Percentiles rank a stretch among this genome's conserved stretches.
Evolutionary conservation across 371 early-diverging fungal genomes (phyloP).

Genomic region (Mortierella sp.): DNA sequence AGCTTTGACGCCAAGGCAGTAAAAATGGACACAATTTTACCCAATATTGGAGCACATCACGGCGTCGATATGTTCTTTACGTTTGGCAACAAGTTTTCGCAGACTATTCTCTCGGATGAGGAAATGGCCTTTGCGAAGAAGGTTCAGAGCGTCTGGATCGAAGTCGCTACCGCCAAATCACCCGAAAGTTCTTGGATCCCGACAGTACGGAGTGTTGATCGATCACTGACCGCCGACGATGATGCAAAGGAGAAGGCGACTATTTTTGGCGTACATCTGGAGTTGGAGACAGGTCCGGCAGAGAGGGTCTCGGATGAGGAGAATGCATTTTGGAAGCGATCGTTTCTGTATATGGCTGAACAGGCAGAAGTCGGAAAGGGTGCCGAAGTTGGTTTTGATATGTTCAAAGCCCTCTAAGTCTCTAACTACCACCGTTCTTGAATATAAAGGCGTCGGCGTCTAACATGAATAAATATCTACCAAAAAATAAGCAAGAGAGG

Average conservation of each 20-base stretch:
- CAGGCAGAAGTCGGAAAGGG: background rate
- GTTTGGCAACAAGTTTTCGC: background rate
- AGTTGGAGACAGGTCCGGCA: background rate
- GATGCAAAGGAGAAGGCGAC: conserved; percentile 1
- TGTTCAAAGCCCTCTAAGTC: background rate
- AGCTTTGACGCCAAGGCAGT: conserved; percentile 5
- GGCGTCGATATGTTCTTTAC: conserved; percentile 3
- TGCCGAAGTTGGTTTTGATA: background rate
- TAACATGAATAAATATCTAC: no score
- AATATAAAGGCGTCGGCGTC: no score
- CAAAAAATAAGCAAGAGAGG: no score
- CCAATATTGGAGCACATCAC: conserved; percentile 2
- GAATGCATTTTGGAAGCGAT: background rate
- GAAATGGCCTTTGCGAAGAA: background rate
- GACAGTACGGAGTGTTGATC: background rate
- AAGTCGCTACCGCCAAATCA: conserved; percentile 13
- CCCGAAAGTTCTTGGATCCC: background rate
- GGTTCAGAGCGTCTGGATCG: conserved; percentile 18
- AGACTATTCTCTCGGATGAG: background rate
- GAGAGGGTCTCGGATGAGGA: background rate
- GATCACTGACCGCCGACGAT: background rate
- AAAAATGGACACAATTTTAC: background rate
- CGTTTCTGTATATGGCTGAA: background rate
- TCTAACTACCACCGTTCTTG: no score
- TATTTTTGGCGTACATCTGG: conserved; percentile 4